A percentile compares a stretch with the other conserved stretches of the same genome.
These are phyloP conservation scores for Polyrhizophydium stewartii DNA, from an alignment of 371 early-diverging fungal species.

Conservation along the genomic window DNA sequence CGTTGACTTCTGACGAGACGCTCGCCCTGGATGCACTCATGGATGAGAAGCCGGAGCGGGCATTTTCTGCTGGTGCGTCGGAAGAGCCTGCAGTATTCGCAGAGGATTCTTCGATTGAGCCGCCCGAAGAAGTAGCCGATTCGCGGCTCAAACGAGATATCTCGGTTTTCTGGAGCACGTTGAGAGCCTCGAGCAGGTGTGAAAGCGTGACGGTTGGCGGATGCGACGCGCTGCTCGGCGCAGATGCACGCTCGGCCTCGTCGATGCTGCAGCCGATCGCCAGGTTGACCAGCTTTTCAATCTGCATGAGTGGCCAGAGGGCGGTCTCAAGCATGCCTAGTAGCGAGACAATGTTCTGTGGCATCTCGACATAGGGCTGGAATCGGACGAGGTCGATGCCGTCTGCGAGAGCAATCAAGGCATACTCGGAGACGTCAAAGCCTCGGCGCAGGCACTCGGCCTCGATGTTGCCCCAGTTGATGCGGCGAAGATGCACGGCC, in stretches of 20 bases:
- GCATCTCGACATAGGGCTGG: constrained; percentile 4
- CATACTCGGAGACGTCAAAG: constrained; percentile 10
- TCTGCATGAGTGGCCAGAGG: constrained; percentile 14
- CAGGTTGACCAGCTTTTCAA: constrained; percentile 22
- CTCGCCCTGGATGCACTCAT: background rate
- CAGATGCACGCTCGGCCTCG: background rate
- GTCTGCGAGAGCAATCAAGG: constrained; percentile 1
- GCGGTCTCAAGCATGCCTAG: constrained; percentile 10
- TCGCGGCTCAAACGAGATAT: background rate
- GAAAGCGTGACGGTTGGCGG: background rate
- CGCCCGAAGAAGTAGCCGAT: no score
- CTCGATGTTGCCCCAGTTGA: constrained; percentile 28
- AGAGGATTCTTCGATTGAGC: no score
- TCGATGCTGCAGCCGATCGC: constrained; percentile 27
- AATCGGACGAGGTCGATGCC: constrained; percentile 8
- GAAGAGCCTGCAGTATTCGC: background rate
- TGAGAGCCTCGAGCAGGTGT: background rate
- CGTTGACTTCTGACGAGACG: background rate
- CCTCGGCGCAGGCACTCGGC: constrained; percentile 7
- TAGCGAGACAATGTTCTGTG: no score
- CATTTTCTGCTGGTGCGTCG: no score
- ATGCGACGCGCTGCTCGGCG: background rate
- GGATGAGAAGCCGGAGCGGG: no score
- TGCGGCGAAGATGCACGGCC: constrained; percentile 13
- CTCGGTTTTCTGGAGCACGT: background rate